A percentile compares a stretch with the other conserved stretches of the same genome.
Conservation (phyloP, 805 yeast genomes). For the Wickerhamomyces hampshirensis region DNA sequence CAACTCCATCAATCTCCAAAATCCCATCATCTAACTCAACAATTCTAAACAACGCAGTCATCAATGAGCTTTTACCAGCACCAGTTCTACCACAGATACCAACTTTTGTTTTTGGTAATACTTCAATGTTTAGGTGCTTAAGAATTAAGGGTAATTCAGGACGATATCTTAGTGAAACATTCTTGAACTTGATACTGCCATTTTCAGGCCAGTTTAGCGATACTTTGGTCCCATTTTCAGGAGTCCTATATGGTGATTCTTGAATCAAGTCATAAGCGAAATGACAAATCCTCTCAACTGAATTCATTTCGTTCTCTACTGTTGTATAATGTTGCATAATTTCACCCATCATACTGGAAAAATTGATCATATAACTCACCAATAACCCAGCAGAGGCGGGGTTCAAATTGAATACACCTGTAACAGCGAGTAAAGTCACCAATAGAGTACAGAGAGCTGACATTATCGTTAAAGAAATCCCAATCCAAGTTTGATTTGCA, state of each 20-base stretch:
- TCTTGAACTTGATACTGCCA: slow-evolving; percentile 37
- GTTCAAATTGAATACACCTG: slow-evolving; percentile 51
- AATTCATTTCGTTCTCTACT: slow-evolving; percentile 72
- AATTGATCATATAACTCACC: slow-evolving; percentile 52
- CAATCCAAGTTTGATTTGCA: slow-evolving; percentile 72
- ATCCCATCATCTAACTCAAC: slow-evolving; percentile 45
- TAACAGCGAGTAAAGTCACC: slow-evolving; percentile 54
- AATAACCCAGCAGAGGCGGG: slow-evolving; percentile 67
- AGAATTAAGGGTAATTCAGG: slow-evolving; percentile 58
- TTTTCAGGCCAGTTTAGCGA: slow-evolving; percentile 19
- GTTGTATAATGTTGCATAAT: slow-evolving; percentile 63
- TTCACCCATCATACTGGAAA: slow-evolving; percentile 53
- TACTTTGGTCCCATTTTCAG: slow-evolving; percentile 25
- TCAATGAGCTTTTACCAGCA: slow-evolving; percentile 72
- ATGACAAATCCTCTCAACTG: slow-evolving; percentile 66
- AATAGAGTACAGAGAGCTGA: slow-evolving; percentile 49
- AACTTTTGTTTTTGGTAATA: slow-evolving; percentile 59
- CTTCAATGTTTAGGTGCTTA: slow-evolving; percentile 37
- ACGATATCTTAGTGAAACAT: slow-evolving; percentile 52
- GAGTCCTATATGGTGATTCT: slow-evolving; percentile 58
- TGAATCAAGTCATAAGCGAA: slow-evolving; percentile 60
- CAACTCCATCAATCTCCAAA: slow-evolving; percentile 54
- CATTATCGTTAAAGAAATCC: slow-evolving; percentile 52
- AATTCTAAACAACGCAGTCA: slow-evolving; percentile 58
- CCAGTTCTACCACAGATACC: slow-evolving; percentile 92